A percentile compares a stretch with the other conserved stretches of the same genome.
Conservation (phyloP, 2,329 filamentous ascomycete species). For the Claviceps purpurea region DNA sequence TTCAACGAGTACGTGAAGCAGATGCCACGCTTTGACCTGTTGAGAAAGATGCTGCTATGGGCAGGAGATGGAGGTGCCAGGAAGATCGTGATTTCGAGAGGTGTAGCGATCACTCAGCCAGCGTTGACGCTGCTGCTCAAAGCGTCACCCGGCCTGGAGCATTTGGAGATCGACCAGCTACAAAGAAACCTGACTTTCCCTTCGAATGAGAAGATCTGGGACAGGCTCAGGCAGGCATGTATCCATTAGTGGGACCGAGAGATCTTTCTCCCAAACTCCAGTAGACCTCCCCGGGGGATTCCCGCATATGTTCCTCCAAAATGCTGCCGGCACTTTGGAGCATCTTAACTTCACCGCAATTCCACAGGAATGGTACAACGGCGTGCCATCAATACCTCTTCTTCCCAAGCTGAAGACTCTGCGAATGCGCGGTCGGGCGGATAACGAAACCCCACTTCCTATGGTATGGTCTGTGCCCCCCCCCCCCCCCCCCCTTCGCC, state of each 20-base stretch:
- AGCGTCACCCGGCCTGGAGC: no score
- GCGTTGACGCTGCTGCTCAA: no score
- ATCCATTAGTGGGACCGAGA: constrained; percentile 2
- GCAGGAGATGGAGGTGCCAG: no score
- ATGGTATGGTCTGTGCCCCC: constrained; percentile 6
- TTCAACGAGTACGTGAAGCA: no score
- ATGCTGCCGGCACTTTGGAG: constrained; percentile 9
- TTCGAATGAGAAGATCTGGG: constrained; percentile 3
- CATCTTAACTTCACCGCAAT: constrained; percentile 12
- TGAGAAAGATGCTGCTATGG: no score
- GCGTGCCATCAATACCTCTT: constrained; percentile 4
- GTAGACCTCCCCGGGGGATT: neutral
- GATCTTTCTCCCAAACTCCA: neutral
- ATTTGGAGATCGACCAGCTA: no score
- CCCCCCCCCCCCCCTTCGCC: neutral
- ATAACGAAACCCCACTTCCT: constrained; percentile 1
- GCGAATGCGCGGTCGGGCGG: constrained; percentile 11
- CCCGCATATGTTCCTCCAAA: constrained; percentile 8
- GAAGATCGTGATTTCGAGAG: no score
- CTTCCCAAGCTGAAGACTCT: constrained; percentile 18
- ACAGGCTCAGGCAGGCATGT: constrained; percentile 3
- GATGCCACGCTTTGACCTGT: no score
- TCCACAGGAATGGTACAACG: constrained; percentile 9
- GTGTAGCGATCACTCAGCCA: no score
- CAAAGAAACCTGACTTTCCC: neutral